Base-by-base conservation (phyloP, 2,329 filamentous ascomycete species). In the Fusarium burgessii region DNA sequence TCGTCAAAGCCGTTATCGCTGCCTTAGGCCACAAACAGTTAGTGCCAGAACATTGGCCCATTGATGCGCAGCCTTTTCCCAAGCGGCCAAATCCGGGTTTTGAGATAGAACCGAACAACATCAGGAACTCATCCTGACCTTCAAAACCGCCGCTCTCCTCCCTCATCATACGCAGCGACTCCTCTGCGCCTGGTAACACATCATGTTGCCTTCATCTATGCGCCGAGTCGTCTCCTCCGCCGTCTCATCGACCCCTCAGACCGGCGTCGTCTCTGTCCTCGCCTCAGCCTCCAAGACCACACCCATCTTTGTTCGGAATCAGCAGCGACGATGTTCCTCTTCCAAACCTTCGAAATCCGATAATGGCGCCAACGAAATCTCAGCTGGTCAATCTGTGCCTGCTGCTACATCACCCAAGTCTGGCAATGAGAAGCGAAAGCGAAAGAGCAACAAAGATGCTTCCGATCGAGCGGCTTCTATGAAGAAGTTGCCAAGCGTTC, bases 401-500 rank as follows among this genome's bases (percentile, higher is more conserved):
- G 77, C 86, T 7, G 76, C 84, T 29, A 78, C 84, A 20, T 77
- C 80, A 57, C 78, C 81, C 80, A 84, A 85, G 78, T 70, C 82
- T 25, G 75, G 78, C 60, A 80, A 82, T 69, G 86, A 88, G 73
- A 89, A 88, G 83, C 81, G 86, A 76, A 90, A 86, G 80, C 86
- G 86, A 77, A 90, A 89, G 82, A 80, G 80, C 68, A 80, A 80
- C 70, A 90, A 89, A 79, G 86, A 87, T 62, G 78, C 79, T 61
- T 79, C 82, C 18, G 81, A 81, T 18, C 78, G 77, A 61, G 83
- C 85, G 66, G 82, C 84, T 62, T 80, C 83, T 47, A 82, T 87
- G 71, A 84, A 83, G 55, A 89, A 89, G 73, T 84, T 94, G 62
- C 92, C 92, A 41, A 91, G 89, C 78, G 93, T 95, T 45, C 92